Evolutionary conservation across 2,329 filamentous ascomycete genomes (phyloP).

Genomic region (Aspergillus fijiensis): DNA sequence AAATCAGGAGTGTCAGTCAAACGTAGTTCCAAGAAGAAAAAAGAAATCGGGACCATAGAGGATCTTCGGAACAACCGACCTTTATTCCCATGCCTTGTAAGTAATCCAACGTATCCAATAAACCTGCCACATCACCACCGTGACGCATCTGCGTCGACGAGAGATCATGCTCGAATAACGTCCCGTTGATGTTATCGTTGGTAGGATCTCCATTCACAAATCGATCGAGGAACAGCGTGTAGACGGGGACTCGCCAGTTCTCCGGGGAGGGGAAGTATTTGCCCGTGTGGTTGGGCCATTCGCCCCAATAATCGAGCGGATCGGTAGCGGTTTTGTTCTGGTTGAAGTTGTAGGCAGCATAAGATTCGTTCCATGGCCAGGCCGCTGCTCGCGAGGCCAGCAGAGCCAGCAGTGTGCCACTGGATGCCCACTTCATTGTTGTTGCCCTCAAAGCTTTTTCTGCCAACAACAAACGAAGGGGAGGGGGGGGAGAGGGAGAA

Average conservation of each 20-base stretch:
- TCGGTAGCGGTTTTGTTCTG: conserved; percentile 54
- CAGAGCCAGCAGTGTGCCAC: conserved; percentile 23
- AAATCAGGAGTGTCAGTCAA: background rate
- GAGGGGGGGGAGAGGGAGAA: background rate
- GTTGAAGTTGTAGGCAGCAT: conserved; percentile 60
- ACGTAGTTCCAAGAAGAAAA: no score
- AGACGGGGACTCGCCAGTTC: conserved; percentile 65
- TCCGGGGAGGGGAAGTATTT: conserved; percentile 54
- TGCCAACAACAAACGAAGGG: background rate
- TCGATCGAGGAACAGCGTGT: conserved; percentile 62
- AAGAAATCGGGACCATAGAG: no score
- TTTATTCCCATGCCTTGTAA: conserved; percentile 63
- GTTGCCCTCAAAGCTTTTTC: background rate
- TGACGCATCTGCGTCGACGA: conserved; percentile 61
- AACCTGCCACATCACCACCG: conserved; percentile 58
- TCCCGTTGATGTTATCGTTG: conserved; percentile 63
- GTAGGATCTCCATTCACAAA: conserved; percentile 63
- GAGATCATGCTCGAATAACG: conserved; percentile 59
- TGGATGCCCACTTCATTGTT: conserved; percentile 29
- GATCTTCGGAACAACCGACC: conserved; percentile 30
- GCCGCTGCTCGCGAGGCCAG: conserved; percentile 22
- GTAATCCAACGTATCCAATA: conserved; percentile 63
- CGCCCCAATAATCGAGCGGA: conserved; percentile 58
- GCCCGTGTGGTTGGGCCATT: conserved; percentile 50
- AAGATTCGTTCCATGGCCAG: conserved; percentile 49